Base-by-base conservation (phyloP, 73 alveolate genomes). In the Durusdinium trenchii region DNA sequence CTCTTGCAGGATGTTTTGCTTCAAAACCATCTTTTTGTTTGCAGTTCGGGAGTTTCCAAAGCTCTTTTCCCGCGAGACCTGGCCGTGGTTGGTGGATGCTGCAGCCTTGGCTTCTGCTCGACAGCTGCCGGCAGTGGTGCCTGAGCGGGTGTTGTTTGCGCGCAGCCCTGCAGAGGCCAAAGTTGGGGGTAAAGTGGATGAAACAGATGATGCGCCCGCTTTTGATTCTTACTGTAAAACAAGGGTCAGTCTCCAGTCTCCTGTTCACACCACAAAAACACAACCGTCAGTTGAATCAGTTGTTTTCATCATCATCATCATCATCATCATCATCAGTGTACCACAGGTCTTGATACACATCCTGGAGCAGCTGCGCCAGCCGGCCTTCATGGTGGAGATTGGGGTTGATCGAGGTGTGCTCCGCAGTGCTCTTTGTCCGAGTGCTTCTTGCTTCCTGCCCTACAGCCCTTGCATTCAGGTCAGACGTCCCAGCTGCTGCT, bases 61-160 rank as follows among this genome's bases (percentile, higher is more conserved):
- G n/a, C n/a, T n/a, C n/a, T n/a, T n/a, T n/a, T n/a, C n/a, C n/a
- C 57, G 86, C 86, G 12, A 78, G 71, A 82, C 92, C 71, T 82
- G 92, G 92, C 92, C 92, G 46, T 82, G 92, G 92, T n/a, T 82
- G 71, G 92, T 82, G 92, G 92, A 48, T 6, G 92, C 92, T 6
- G 92, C 48, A 69, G 92, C 92, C 92, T 6, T 48, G 71, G 92
- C 92, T 26, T 35, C 92, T 35, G 92, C 92, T 32, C 71, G 92
- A 35, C 92, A n/a, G 2, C 45, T 79, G 45, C 60, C 42, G 43
- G 60, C 60, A 43, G 89, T 45, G 47, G 92, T 82, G 92, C 92
- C 92, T 46, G 92, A 46, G 50, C 64, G 71, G 46, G 92, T 82
- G 50, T 32, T 82, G 38, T 82, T 82, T 48, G 69, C 92, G 50